Base-by-base conservation (phyloP, 1,284 basidiomycete genomes). In the Termitomyces sp. region DNA sequence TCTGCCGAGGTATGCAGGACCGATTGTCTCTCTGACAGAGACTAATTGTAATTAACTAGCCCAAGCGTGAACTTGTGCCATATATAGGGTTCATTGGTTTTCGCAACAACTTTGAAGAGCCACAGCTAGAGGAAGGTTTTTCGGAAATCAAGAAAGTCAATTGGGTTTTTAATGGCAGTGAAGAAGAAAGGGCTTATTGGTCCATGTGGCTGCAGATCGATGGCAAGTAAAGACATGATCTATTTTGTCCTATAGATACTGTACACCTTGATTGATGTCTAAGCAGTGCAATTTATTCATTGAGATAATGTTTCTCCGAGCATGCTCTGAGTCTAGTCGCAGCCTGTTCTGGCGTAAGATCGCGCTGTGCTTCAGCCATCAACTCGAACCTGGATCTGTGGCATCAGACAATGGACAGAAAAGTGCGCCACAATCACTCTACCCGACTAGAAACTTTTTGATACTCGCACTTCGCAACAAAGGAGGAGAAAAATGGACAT, bases 391-490 rank as follows among this genome's bases (percentile, higher is more conserved):
- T 92, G 62, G 3, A 24, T 26, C 9, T 21, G 4, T 26, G 38
- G 26, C 12, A 40, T 41, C 30, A 56, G 43, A 19, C 12, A 21
- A 10, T 9, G 12, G 33, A 28, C 15, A 13, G 13, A 33, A 13
- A 24, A 56, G 26, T 21, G 48, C 21, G 39, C 17, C 42, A 54
- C 28, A 34, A 0, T 7, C 10, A 55, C 86, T 54, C n/a, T 64
- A 91, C 84, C 94, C 94, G 33, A 96, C 94, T 33, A 96, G 71
- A 73, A 97, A 97, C 71, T 98, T 98, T 64, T 86, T 81, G 42
- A 97, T 86, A 39, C 76, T 88, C 3, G 92, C 86, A 61, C 85
- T 92, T 41, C 94, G 74, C 52, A 98, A 70, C 31, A 98, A 74
- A 2, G 94, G 94, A 1, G 95, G 94, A 55, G 87, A 83, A 64